Base-by-base conservation (phyloP, 2,329 filamentous ascomycete species). In the Fusarium sp. region DNA sequence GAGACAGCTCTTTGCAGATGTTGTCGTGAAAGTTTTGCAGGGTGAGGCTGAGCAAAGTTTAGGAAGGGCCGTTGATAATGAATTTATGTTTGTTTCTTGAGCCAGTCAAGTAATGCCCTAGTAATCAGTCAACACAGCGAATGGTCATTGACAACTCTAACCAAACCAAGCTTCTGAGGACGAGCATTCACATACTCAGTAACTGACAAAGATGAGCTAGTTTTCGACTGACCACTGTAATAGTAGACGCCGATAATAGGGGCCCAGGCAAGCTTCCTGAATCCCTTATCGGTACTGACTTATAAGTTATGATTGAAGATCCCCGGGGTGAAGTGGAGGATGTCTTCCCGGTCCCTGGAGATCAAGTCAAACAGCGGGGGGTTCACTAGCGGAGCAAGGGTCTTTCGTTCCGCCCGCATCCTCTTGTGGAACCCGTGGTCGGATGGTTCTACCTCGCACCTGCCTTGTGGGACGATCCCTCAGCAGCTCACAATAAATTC, bases 381-480 rank as follows among this genome's bases (percentile, higher is more conserved):
- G 42, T 28, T 24, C 32, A 28, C 57, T 28, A 23, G 38, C 47
- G 45, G 24, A 47, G 54, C 28, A 56, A 38, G 8, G 30, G 48
- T 19, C 39, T 36, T 30, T 36, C 17, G 17, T 36, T 40, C 54
- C 39, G 32, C 45, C 54, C 26, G 32, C 30, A 24, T 28, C 46
- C 52, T 23, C 42, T 36, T 60, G 55, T 39, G 32, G 26, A 28
- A 28, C 26, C 54, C 21, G 4, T 34, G 38, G 45, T 10, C 28
- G 17, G 17, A 10, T n/a, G 34, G 34, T n/a, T 34, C 32, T 34
- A 34, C 26, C 14, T 15, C 7, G 34, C 54, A 23, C 62, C 54
- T 48, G 43, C 64, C 42, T 56, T 43, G 49, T 72, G 67, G 67
- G 55, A 69, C 69, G 40, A 65, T 57, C 56, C 48, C 46, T 39